phyloP scores from a whole-genome alignment of 1,284 basidiomycete species.

The Moesziomyces sp. region DNA sequence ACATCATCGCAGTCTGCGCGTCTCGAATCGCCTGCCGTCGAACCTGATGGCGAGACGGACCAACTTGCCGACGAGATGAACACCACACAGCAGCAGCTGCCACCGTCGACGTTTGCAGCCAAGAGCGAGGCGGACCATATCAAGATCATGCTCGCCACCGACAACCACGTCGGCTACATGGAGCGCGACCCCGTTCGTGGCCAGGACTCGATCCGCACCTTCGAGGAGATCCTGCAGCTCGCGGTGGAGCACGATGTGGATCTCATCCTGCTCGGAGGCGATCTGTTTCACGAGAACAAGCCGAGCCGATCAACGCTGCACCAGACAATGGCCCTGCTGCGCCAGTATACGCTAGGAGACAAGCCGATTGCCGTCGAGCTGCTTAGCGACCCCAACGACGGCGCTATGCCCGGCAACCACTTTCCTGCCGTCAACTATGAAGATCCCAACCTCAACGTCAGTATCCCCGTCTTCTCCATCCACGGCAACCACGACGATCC shows the following conservation, averaged over 20 bases:
- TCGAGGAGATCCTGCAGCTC: constrained; percentile 90
- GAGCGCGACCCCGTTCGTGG: constrained; percentile 95
- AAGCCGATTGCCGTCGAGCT: constrained; percentile 89
- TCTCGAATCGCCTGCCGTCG: neutral
- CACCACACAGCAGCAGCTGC: constrained; percentile 4
- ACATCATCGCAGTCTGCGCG: constrained; percentile 7
- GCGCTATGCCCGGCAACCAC: constrained; percentile 59
- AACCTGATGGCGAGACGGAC: constrained; percentile 4
- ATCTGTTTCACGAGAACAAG: constrained; percentile 97
- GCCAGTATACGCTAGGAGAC: constrained; percentile 89
- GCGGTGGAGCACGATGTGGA: constrained; percentile 78
- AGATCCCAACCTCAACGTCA: constrained; percentile 93
- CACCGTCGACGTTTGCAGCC: constrained; percentile 34
- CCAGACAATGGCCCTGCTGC: constrained; percentile 81
- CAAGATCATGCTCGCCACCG: constrained; percentile 64
- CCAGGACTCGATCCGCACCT: constrained; percentile 93
- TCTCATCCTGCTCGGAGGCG: constrained; percentile 84
- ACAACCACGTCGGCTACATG: constrained; percentile 80
- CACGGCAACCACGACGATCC: constrained; percentile 99
- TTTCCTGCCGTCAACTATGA: constrained; percentile 98
- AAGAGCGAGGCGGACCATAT: constrained; percentile 39
- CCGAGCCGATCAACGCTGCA: constrained; percentile 85
- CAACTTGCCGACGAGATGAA: constrained; percentile 14
- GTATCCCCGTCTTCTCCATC: constrained; percentile 96
- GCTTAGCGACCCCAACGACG: constrained; percentile 88